Evolutionary conservation across 805 yeast species (phyloP).

Genomic region (Starmerella floris): DNA sequence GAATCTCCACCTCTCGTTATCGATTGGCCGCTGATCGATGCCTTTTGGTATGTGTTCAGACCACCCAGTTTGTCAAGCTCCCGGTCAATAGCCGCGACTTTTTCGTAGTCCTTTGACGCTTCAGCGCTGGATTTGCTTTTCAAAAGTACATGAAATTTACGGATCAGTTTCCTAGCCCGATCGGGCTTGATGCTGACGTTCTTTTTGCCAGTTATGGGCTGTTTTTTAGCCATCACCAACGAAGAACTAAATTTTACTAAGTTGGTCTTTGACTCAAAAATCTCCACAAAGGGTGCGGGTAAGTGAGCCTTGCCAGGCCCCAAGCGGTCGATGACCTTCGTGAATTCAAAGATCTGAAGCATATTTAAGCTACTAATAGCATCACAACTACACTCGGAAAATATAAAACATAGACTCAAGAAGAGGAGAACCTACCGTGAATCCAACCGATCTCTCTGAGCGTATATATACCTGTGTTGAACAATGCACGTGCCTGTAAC

Average conservation of each 20-base stretch:
- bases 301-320: no score
- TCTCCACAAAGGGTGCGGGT: no score
- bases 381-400: no score
- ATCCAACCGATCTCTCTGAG: no score
- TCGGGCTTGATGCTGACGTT: constrained; percentile 49
- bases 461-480: neutral
- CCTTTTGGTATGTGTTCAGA: constrained; percentile 62
- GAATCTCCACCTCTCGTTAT: constrained; percentile 80
- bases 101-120: constrained; percentile 20
- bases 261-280: no score
- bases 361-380: no score
- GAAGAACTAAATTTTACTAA: no score
- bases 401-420: no score
- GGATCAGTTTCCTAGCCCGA: constrained; percentile 55
- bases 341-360: no score
- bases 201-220: constrained; percentile 16
- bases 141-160: constrained; percentile 61
- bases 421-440: no score
- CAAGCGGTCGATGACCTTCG: no score
- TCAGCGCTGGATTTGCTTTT: constrained; percentile 29
- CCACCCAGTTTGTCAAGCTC: constrained; percentile 64
- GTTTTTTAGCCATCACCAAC: constrained; percentile 11
- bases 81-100: constrained; percentile 43
- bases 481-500: constrained; percentile 14
- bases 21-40: constrained; percentile 76